These are phyloP conservation scores for Bonia amplexicaulis DNA, from an alignment of 176 grass and related monocot species.

Conservation along the genomic window DNA sequence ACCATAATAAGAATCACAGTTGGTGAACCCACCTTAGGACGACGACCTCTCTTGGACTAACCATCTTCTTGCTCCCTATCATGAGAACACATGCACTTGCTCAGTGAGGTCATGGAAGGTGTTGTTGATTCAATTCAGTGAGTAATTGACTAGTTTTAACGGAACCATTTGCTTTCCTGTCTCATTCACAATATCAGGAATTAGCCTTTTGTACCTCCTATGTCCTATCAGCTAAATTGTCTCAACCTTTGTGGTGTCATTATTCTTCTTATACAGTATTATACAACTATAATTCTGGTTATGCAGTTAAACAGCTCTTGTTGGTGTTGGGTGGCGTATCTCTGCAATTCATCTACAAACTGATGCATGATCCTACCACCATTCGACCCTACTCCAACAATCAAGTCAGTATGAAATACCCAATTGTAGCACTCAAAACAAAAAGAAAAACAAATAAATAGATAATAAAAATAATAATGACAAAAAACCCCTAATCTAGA, in stretches of 20 bases:
- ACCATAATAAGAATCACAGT: background rate
- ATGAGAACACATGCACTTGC: background rate
- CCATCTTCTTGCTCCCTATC: background rate
- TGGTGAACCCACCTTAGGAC: constrained; percentile 18
- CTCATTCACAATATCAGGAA: background rate
- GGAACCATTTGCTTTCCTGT: background rate
- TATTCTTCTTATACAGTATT: background rate
- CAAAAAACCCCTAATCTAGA: no score
- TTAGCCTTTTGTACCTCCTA: background rate
- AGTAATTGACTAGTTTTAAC: background rate
- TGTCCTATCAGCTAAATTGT: background rate
- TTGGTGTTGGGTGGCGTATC: background rate
- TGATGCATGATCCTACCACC: background rate
- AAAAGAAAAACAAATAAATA: no score
- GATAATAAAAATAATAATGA: no score
- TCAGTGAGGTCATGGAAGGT: background rate
- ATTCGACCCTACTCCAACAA: background rate
- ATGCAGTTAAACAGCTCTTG: background rate
- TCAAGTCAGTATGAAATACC: background rate
- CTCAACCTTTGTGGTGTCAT: background rate
- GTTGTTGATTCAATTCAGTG: background rate
- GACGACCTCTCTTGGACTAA: constrained; percentile 15
- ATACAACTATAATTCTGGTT: background rate
- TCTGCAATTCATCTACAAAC: background rate
- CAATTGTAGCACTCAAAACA: no score